A percentile compares a stretch with the other conserved stretches of the same genome.
Evolutionary conservation across 2,329 filamentous ascomycete species (phyloP).

Genomic region (Neopestalotiopsis sp.): DNA sequence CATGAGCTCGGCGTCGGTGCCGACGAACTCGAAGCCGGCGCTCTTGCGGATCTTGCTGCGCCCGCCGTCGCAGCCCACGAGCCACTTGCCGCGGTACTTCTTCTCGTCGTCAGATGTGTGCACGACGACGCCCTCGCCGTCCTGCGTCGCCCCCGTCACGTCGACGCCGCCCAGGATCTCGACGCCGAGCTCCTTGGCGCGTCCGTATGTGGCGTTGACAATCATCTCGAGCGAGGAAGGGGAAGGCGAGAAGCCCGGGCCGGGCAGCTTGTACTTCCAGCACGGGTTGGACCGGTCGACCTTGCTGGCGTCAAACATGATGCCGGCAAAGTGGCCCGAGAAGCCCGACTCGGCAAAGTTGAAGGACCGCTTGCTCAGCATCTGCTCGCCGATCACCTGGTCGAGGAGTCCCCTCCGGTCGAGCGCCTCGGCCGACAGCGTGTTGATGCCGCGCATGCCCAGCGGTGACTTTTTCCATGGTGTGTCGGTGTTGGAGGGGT

Average conservation of each 20-base stretch:
- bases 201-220: slow-evolving; percentile 27
- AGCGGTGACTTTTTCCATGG: slow-evolving; percentile 37
- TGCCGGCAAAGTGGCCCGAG: slow-evolving; percentile 41
- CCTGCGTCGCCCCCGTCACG: slow-evolving; percentile 29
- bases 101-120: slow-evolving; percentile 21
- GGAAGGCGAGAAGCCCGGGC: slow-evolving; percentile 31
- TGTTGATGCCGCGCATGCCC: slow-evolving; percentile 38
- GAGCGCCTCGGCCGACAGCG: slow-evolving; percentile 40
- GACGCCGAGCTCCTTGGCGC: slow-evolving; percentile 34
- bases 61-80: slow-evolving; percentile 50
- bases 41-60: slow-evolving; percentile 41
- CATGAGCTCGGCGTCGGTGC: slow-evolving; percentile 42
- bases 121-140: slow-evolving; percentile 29
- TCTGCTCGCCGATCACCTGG: slow-evolving; percentile 28
- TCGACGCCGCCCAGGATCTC: slow-evolving; percentile 33
- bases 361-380: slow-evolving; percentile 17
- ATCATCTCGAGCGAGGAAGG: slow-evolving; percentile 30
- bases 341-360: slow-evolving; percentile 31
- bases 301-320: slow-evolving; percentile 32
- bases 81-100: slow-evolving; percentile 35
- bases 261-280: slow-evolving; percentile 36
- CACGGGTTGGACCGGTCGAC: slow-evolving; percentile 34
- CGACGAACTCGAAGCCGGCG: slow-evolving; percentile 42
- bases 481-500: slow-evolving; percentile 23
- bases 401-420: slow-evolving; percentile 45